Percentiles rank a stretch among this genome's conserved stretches.
Conservation (phyloP, 768 basidiomycete species). For the Boletus vermiculosoides region DNA sequence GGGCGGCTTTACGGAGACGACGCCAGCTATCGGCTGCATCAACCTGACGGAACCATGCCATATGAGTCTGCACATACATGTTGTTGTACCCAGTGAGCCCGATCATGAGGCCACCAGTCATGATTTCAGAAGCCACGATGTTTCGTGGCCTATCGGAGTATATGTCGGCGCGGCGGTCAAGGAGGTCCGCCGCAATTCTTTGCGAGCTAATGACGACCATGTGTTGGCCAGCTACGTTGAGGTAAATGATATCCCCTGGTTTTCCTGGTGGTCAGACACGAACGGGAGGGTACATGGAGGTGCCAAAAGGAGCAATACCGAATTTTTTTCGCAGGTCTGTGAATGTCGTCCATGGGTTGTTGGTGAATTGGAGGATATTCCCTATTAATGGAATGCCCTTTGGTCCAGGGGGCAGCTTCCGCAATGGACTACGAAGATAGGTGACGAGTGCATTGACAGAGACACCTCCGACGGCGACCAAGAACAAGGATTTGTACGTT, state of each 20-base stretch:
- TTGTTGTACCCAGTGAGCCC: constrained; percentile 22
- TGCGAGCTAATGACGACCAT: constrained; percentile 34
- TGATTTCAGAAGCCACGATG: constrained; percentile 32
- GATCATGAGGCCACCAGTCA: constrained; percentile 31
- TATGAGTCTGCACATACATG: not conserved
- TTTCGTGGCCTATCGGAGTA: constrained; percentile 34
- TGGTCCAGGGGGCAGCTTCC: constrained; percentile 9
- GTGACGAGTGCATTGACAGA: not conserved
- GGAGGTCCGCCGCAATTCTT: constrained; percentile 35
- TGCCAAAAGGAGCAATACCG: not conserved
- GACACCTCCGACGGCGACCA: not conserved
- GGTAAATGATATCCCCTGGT: constrained; percentile 3
- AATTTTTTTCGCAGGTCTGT: not conserved
- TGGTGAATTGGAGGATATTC: not conserved
- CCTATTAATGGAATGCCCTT: constrained; percentile 6
- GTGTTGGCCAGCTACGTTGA: constrained; percentile 15
- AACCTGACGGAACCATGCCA: not conserved
- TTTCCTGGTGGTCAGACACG: not conserved
- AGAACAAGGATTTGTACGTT: not conserved
- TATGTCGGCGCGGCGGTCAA: constrained; percentile 36
- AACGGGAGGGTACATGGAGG: not conserved
- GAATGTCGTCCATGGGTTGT: constrained; percentile 3
- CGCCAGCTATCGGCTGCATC: constrained; percentile 1
- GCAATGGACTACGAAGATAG: constrained; percentile 2
- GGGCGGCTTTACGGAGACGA: constrained; percentile 9